Percentiles rank a stretch among this genome's conserved stretches.
Evolutionary conservation across 2,329 filamentous ascomycete species (phyloP).

Genomic region (Penicillium sp.): DNA sequence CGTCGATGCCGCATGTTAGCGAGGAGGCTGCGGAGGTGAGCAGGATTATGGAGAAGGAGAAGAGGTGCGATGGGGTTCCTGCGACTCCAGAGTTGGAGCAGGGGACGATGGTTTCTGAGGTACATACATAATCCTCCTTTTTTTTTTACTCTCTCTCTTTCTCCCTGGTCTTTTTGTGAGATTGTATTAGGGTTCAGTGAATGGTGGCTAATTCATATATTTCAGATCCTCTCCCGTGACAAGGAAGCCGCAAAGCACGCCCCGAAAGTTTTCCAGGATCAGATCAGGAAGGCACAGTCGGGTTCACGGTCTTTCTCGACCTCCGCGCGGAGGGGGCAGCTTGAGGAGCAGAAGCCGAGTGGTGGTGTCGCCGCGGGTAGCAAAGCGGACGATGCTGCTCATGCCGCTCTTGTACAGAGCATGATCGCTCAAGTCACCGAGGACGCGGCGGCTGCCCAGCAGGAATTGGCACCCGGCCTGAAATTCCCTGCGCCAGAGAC

Average conservation of each 20-base stretch:
- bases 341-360: slow-evolving; percentile 27
- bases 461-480: slow-evolving; percentile 60
- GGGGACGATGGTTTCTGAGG: slow-evolving; percentile 70
- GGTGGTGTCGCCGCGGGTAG: not conserved
- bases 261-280: slow-evolving; percentile 69
- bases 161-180: not conserved
- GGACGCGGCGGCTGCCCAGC: slow-evolving; percentile 26
- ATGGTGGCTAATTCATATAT: not conserved
- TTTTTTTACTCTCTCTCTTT: not conserved
- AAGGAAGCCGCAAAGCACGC: slow-evolving; percentile 65
- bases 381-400: slow-evolving; percentile 20
- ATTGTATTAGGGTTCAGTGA: not conserved
- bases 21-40: slow-evolving; percentile 68
- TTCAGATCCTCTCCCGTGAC: slow-evolving; percentile 68
- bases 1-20: slow-evolving; percentile 63
- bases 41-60: slow-evolving; percentile 56
- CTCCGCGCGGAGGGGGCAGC: slow-evolving; percentile 46
- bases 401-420: slow-evolving; percentile 39
- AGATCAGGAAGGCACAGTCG: slow-evolving; percentile 38
- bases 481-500: slow-evolving; percentile 78
- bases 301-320: slow-evolving; percentile 64
- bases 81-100: slow-evolving; percentile 64
- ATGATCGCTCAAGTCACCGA: slow-evolving; percentile 44
- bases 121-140: slow-evolving; percentile 31
- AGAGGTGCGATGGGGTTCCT: slow-evolving; percentile 48